Evolutionary conservation across 495 filamentous ascomycete species (phyloP).

Genomic region (Aspergillus campestris): DNA sequence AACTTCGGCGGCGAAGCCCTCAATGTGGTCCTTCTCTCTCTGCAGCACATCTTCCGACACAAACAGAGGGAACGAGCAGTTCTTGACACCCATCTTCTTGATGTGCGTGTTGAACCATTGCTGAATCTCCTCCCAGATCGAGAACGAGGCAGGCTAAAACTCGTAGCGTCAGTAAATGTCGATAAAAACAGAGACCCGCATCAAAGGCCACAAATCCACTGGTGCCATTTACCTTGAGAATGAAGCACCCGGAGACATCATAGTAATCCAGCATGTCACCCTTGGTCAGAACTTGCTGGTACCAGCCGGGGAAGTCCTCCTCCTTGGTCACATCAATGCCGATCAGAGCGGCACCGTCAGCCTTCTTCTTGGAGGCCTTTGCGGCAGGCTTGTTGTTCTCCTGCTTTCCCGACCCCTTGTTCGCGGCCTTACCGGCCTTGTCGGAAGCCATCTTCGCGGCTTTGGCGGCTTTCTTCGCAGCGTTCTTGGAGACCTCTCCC

Average conservation of each 20-base stretch:
- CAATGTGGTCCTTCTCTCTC: constrained; percentile 92
- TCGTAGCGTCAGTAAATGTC: constrained; percentile 7
- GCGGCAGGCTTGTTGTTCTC: constrained; percentile 34
- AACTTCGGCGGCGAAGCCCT: constrained; percentile 95
- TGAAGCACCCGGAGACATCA: constrained; percentile 92
- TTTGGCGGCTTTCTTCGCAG: constrained; percentile 64
- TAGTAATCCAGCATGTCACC: constrained; percentile 92
- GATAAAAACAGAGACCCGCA: neutral
- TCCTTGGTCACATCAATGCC: constrained; percentile 79
- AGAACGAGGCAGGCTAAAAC: constrained; percentile 61
- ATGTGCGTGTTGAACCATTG: constrained; percentile 82
- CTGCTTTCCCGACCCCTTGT: constrained; percentile 41
- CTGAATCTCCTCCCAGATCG: constrained; percentile 88
- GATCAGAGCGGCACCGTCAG: constrained; percentile 59
- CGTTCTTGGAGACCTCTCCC: constrained; percentile 57
- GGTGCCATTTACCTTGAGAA: constrained; percentile 55
- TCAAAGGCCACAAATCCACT: neutral
- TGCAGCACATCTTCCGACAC: constrained; percentile 83
- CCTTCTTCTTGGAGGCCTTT: constrained; percentile 39
- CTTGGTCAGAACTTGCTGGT: constrained; percentile 91
- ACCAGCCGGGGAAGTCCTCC: constrained; percentile 88
- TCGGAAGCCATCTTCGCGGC: constrained; percentile 55
- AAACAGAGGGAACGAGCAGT: constrained; percentile 94
- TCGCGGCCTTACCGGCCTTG: constrained; percentile 57
- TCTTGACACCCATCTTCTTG: constrained; percentile 82